Evolutionary conservation across 306 rosid species (phyloP).

Genomic region (Comarum palustre): DNA sequence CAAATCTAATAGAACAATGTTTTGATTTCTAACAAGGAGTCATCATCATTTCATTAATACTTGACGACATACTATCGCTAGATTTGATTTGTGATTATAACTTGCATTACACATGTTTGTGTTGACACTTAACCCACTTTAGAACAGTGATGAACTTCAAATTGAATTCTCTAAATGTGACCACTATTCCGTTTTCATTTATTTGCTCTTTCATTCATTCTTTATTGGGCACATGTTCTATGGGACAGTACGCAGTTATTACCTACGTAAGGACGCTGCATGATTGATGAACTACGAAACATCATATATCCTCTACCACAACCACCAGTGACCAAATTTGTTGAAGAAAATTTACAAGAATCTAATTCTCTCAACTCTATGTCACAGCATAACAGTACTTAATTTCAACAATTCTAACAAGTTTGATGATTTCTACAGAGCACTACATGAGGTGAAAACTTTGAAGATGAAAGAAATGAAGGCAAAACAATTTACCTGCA

Average conservation of each 20-base stretch:
- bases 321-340: neutral
- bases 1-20: neutral
- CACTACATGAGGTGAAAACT: neutral
- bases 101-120: neutral
- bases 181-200: neutral
- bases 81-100: neutral
- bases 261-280: neutral
- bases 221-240: neutral
- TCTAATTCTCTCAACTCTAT: neutral
- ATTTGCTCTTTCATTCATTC: neutral
- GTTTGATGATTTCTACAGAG: neutral
- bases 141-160: neutral
- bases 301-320: neutral
- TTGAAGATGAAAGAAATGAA: neutral
- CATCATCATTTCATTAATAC: neutral
- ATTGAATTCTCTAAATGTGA: neutral
- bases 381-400: neutral
- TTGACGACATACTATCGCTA: neutral
- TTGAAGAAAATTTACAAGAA: neutral
- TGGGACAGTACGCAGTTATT: neutral
- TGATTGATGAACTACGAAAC: neutral
- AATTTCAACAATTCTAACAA: neutral
- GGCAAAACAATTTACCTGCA: conserved; percentile 42
- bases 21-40: neutral
- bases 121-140: neutral